A percentile compares a stretch with the other conserved stretches of the same genome.
phyloP scores from a whole-genome alignment of 352 stramenopile species.

The Elongisporangium senticosum region DNA sequence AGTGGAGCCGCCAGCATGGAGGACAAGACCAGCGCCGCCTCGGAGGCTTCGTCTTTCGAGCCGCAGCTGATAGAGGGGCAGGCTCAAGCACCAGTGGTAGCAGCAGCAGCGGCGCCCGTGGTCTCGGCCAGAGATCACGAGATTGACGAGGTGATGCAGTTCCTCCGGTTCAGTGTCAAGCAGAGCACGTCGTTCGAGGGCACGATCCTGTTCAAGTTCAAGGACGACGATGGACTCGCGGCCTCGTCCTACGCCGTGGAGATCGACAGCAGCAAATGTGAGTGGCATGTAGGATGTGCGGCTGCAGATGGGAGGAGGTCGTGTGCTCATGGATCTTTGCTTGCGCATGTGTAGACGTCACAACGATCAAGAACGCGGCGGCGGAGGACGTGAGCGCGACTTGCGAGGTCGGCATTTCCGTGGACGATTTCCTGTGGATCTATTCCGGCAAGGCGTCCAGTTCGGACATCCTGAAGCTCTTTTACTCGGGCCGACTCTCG shows the following conservation, averaged over 20 bases:
- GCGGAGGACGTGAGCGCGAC: slow-evolving; percentile 34
- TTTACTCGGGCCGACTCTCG: slow-evolving; percentile 68
- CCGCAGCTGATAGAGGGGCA: background rate
- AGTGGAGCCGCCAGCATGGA: background rate
- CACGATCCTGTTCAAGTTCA: slow-evolving; percentile 85
- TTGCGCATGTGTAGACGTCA: slow-evolving; percentile 23
- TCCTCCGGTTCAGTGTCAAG: slow-evolving; percentile 83
- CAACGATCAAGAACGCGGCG: slow-evolving; percentile 50
- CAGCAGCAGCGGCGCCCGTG: too few species aligned
- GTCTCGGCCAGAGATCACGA: slow-evolving; percentile 44
- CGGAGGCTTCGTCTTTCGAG: background rate
- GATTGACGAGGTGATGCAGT: slow-evolving; percentile 87
- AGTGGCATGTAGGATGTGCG: slow-evolving; percentile 3
- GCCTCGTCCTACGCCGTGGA: slow-evolving; percentile 64
- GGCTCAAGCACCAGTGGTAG: too few species aligned
- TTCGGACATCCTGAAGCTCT: slow-evolving; percentile 71
- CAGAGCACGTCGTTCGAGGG: slow-evolving; percentile 55
- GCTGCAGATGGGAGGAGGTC: background rate
- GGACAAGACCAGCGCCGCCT: background rate
- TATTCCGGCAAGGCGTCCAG: slow-evolving; percentile 83
- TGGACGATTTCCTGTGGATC: slow-evolving; percentile 84
- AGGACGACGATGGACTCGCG: slow-evolving; percentile 24
- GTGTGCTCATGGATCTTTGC: slow-evolving; percentile 3
- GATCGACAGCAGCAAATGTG: slow-evolving; percentile 37
- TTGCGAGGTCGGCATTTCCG: slow-evolving; percentile 79